phyloP scores from a whole-genome alignment of 345 rosid species.

The Ceriops tagal region DNA sequence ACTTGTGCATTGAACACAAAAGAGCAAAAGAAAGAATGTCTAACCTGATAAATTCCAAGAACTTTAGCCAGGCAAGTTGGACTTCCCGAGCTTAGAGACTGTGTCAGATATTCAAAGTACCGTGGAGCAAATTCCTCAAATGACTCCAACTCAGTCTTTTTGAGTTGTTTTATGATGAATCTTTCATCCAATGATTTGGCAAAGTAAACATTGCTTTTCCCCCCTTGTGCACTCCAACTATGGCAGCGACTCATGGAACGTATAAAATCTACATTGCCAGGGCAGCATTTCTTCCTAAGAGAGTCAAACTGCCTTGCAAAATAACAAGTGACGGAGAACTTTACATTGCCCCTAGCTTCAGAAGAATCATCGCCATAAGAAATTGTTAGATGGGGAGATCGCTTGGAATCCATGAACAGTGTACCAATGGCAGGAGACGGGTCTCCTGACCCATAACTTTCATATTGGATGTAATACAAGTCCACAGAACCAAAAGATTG shows the following conservation, averaged over 20 bases:
- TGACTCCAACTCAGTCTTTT: conserved; percentile 86
- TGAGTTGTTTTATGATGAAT: conserved; percentile 87
- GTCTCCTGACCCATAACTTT: conserved; percentile 55
- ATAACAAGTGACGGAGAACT: conserved; percentile 86
- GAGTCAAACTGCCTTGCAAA: conserved; percentile 80
- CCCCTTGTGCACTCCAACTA: conserved; percentile 96
- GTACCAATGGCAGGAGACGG: conserved; percentile 38
- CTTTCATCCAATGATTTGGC: conserved; percentile 94
- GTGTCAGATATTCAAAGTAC: conserved; percentile 75
- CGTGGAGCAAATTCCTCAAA: conserved; percentile 82
- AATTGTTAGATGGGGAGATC: conserved; percentile 72
- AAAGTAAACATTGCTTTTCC: conserved; percentile 93
- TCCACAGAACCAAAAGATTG: conserved; percentile 62
- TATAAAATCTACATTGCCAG: conserved; percentile 68
- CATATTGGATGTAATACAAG: conserved; percentile 51
- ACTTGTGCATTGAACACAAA: not conserved
- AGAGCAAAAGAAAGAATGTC: conserved; percentile 7
- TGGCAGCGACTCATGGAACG: conserved; percentile 85
- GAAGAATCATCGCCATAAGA: conserved; percentile 63
- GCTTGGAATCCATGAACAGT: conserved; percentile 45
- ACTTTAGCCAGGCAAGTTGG: conserved; percentile 98
- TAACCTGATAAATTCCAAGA: conserved; percentile 97
- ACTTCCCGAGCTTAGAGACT: conserved; percentile 61
- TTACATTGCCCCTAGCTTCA: conserved; percentile 58
- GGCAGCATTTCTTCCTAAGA: conserved; percentile 79